Evolutionary conservation across 73 alveolate species (phyloP).

Genomic region (Paramecium sexaurelia): DNA sequence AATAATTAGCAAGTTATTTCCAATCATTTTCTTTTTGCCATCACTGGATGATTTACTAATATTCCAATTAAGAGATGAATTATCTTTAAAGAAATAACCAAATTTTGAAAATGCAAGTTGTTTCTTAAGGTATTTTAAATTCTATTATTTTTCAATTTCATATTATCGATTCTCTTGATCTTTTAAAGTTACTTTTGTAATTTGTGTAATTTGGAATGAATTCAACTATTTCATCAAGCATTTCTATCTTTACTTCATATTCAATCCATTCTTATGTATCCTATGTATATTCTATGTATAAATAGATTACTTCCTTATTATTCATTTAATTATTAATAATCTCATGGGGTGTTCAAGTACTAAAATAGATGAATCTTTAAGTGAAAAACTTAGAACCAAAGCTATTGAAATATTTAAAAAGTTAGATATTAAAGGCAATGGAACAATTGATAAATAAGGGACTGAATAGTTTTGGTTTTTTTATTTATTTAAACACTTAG

Average conservation of each 20-base stretch:
- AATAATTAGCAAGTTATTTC: neutral
- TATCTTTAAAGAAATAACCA: neutral
- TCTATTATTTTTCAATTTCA: neutral
- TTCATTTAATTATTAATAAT: neutral
- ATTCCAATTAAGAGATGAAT: neutral
- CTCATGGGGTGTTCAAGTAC: constrained; percentile 34
- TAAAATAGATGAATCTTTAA: constrained; percentile 25
- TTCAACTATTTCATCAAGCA: neutral
- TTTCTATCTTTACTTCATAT: neutral
- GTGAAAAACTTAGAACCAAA: constrained; percentile 32
- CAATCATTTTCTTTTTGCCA: neutral
- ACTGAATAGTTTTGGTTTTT: constrained; percentile 59
- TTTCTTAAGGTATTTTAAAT: neutral
- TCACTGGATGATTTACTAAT: neutral
- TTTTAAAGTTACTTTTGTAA: neutral
- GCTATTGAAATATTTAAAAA: constrained; percentile 59
- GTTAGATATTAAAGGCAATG: constrained; percentile 60
- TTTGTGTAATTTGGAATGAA: neutral
- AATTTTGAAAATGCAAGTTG: constrained; percentile 27
- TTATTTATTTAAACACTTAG: neutral
- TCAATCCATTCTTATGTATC: neutral
- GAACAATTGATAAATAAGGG: constrained; percentile 64
- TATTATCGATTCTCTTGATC: constrained; percentile 42
- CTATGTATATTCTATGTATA: constrained; percentile 9
- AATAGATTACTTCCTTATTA: neutral